These are phyloP conservation scores for Pichia phayaonensis DNA, from an alignment of 805 yeast species.

Conservation along the genomic window DNA sequence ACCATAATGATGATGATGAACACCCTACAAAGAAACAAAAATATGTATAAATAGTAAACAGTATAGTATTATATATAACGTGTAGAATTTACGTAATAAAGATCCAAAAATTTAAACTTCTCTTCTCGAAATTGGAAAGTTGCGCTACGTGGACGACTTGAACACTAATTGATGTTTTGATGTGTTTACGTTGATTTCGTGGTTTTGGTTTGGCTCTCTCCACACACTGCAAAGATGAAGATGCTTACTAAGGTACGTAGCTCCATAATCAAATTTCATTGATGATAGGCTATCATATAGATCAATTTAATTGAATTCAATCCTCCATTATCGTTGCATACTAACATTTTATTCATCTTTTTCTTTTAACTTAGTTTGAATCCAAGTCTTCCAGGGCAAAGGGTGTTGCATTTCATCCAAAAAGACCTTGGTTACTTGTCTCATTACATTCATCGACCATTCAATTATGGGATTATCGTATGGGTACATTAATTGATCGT, in stretches of 20 bases:
- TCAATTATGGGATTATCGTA: slow-evolving; percentile 98
- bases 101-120: background rate
- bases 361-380: slow-evolving; percentile 22
- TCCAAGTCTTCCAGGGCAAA: slow-evolving; percentile 94
- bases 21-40: background rate
- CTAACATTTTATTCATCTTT: slow-evolving; percentile 1
- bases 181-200: background rate
- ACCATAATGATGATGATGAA: background rate
- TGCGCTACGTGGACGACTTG: background rate
- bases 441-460: slow-evolving; percentile 97
- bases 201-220: background rate
- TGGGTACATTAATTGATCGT: slow-evolving; percentile 95
- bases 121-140: background rate
- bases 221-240: slow-evolving; percentile 49
- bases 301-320: too few relatives aligned
- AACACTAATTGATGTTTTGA: background rate
- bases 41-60: background rate
- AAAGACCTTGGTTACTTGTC: slow-evolving; percentile 95
- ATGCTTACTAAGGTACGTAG: slow-evolving; percentile 23
- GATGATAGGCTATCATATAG: background rate
- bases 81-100: background rate
- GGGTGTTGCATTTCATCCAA: slow-evolving; percentile 95
- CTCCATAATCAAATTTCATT: background rate
- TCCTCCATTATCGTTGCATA: background rate
- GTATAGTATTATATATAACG: too few relatives aligned